Evolutionary conservation across 371 early-diverging fungal species (phyloP).

Genomic region (Mucor ambiguus): DNA sequence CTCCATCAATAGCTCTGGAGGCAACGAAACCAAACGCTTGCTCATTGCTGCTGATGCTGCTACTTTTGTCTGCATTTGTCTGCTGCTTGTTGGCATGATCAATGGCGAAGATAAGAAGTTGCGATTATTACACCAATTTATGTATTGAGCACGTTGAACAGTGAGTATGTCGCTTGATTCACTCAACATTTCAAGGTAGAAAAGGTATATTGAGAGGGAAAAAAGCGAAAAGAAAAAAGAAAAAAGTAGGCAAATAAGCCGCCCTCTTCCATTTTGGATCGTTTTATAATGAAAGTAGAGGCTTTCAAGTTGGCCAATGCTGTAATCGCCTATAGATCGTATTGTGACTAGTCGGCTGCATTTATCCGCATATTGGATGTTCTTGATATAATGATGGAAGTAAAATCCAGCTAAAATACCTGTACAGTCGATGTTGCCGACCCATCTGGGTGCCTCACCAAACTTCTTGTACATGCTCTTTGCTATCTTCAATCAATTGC

Average conservation of each 20-base stretch:
- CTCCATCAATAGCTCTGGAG: constrained; percentile 51
- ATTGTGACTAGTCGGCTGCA: neutral
- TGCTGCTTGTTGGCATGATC: neutral
- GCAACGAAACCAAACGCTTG: constrained; percentile 29
- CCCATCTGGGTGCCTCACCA: neutral
- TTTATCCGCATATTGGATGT: neutral
- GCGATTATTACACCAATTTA: constrained; percentile 10
- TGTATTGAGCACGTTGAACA: constrained; percentile 16
- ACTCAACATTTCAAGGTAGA: neutral
- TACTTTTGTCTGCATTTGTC: neutral
- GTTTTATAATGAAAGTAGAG: neutral
- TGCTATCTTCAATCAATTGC: neutral
- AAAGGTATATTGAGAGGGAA: neutral
- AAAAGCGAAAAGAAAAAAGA: neutral
- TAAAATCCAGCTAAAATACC: neutral
- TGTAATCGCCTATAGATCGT: neutral
- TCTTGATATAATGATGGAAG: neutral
- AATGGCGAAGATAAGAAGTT: constrained; percentile 1
- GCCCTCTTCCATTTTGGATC: neutral
- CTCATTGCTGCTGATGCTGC: neutral
- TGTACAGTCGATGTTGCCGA: neutral
- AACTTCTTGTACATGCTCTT: neutral
- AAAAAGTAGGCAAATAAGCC: neutral
- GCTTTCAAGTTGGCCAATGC: neutral
- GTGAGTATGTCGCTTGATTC: constrained; percentile 11